phyloP scores from a whole-genome alignment of 192 early-diverging fungal genomes.

The Kickxella alabastrina region DNA sequence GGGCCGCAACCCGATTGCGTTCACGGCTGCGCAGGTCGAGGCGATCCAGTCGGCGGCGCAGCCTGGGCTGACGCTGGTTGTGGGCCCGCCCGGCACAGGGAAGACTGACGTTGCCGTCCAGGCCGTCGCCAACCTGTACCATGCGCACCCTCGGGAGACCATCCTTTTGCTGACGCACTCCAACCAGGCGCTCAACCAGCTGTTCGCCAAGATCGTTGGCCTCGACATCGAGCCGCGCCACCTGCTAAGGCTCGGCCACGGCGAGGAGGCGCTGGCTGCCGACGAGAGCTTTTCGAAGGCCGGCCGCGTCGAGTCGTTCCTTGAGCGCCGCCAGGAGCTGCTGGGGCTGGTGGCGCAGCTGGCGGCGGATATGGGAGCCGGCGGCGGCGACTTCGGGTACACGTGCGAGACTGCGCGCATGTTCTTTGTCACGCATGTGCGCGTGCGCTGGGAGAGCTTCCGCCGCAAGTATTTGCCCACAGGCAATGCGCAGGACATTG shows the following conservation, averaged over 20 bases:
- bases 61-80: conserved; percentile 86
- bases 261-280: conserved; percentile 82
- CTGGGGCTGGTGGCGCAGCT: conserved; percentile 74
- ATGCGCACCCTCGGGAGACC: conserved; percentile 83
- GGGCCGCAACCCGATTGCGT: conserved; percentile 69
- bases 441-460: conserved; percentile 72
- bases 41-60: conserved; percentile 84
- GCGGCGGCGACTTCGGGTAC: conserved; percentile 84
- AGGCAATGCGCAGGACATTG: conserved; percentile 2
- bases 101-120: conserved; percentile 98
- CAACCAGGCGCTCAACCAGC: conserved; percentile 98
- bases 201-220: conserved; percentile 93
- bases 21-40: conserved; percentile 80
- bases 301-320: conserved; percentile 89
- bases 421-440: conserved; percentile 79
- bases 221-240: conserved; percentile 93
- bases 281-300: conserved; percentile 84
- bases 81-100: conserved; percentile 98
- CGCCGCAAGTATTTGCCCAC: conserved; percentile 22
- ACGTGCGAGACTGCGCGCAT: conserved; percentile 92
- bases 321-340: conserved; percentile 73
- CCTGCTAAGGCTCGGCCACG: conserved; percentile 91
- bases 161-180: conserved; percentile 93
- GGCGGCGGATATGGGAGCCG: conserved; percentile 69
- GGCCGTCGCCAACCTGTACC: conserved; percentile 92